Conservation (phyloP, 1,284 basidiomycete genomes). For the Ceratobasidium sp. region DNA sequence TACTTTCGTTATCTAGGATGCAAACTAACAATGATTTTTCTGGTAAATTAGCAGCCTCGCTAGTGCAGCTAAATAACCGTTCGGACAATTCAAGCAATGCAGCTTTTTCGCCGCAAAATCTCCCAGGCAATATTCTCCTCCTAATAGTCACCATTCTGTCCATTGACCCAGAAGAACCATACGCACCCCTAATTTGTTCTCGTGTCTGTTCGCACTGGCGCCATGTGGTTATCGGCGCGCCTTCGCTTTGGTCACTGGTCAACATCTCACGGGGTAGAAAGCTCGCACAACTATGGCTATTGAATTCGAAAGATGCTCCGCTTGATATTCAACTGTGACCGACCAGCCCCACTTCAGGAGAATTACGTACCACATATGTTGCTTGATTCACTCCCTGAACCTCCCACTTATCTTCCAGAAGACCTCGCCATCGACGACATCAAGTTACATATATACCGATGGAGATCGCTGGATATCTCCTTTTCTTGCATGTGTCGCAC, state of each 20-base stretch:
- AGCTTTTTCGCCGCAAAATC: not conserved
- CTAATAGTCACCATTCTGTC: not conserved
- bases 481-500: constrained; percentile 1
- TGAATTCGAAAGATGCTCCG: not conserved
- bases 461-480: constrained; percentile 3
- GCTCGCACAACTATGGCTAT: not conserved
- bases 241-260: not conserved
- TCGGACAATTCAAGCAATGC: too few relatives aligned
- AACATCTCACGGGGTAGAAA: not conserved
- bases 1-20: too few relatives aligned
- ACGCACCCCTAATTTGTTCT: not conserved
- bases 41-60: too few relatives aligned
- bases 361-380: not conserved
- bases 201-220: constrained; percentile 2
- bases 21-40: too few relatives aligned
- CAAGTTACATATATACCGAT: not conserved
- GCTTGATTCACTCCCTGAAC: not conserved
- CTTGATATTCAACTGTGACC: not conserved
- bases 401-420: not conserved
- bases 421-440: not conserved
- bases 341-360: not conserved
- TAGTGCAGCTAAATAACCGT: too few relatives aligned
- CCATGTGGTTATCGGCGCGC: not conserved
- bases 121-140: not conserved
- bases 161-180: not conserved